These are phyloP conservation scores for Phytophthora gonapodyides DNA, from an alignment of 352 stramenopile species.

Conservation along the genomic window DNA sequence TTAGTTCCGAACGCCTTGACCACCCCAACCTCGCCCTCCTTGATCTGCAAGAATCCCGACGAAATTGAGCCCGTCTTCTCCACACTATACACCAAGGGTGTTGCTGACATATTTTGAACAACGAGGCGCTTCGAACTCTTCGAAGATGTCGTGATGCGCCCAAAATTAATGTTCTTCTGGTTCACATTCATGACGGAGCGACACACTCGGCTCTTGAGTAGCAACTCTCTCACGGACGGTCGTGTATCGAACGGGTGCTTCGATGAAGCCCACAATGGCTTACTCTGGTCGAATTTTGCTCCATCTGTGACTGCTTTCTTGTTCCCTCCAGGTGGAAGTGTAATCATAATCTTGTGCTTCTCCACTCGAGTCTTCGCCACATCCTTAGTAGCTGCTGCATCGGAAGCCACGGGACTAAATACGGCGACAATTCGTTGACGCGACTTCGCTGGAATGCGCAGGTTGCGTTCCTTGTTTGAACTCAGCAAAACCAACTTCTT, in stretches of 20 bases:
- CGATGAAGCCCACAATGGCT: constrained; percentile 63
- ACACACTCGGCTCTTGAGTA: constrained; percentile 85
- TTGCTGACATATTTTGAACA: constrained; percentile 88
- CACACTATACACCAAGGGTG: constrained; percentile 84
- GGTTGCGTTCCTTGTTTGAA: constrained; percentile 75
- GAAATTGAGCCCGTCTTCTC: constrained; percentile 93
- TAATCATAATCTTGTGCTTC: constrained; percentile 90
- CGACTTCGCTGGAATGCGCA: constrained; percentile 80
- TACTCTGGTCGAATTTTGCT: constrained; percentile 59
- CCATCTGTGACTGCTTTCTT: constrained; percentile 77
- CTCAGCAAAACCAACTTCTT: constrained; percentile 70
- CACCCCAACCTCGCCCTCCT: constrained; percentile 85
- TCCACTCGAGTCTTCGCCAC: constrained; percentile 73
- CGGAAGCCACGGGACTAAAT: constrained; percentile 62
- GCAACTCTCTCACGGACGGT: constrained; percentile 77
- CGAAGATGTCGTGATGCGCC: constrained; percentile 81
- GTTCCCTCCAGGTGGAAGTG: constrained; percentile 82
- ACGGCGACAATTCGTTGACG: constrained; percentile 79
- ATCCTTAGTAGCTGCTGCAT: constrained; percentile 39
- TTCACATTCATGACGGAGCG: constrained; percentile 91
- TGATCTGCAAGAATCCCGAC: constrained; percentile 89
- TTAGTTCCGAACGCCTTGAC: constrained; percentile 89
- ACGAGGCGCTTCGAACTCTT: constrained; percentile 88
- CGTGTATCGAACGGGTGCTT: constrained; percentile 86
- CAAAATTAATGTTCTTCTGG: constrained; percentile 94